phyloP scores from a whole-genome alignment of 805 yeast species.

The Zygosaccharomyces lentus region DNA sequence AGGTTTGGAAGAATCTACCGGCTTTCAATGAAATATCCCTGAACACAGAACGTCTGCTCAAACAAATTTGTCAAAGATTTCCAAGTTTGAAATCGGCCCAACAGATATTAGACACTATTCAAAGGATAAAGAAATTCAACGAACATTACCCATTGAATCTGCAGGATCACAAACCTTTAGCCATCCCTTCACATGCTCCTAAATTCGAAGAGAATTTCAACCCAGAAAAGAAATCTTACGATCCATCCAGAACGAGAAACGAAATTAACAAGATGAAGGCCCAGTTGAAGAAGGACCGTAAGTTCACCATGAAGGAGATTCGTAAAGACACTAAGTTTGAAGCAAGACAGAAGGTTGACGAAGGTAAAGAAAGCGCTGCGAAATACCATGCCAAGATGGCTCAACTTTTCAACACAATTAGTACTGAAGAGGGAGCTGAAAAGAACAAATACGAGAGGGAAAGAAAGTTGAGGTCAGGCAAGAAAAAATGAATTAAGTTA shows the following conservation, averaged over 20 bases:
- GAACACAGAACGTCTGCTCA: conserved; percentile 45
- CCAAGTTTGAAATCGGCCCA: conserved; percentile 33
- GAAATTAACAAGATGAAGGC: conserved; percentile 80
- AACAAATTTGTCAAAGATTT: conserved; percentile 39
- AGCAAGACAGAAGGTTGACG: conserved; percentile 77
- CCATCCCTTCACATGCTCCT: conserved; percentile 83
- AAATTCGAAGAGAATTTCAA: conserved; percentile 93
- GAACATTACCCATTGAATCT: conserved; percentile 68
- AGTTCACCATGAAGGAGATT: conserved; percentile 80
- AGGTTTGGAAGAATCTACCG: conserved; percentile 57
- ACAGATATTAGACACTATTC: conserved; percentile 41
- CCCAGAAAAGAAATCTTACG: conserved; percentile 91
- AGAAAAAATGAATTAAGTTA: conserved; percentile 25
- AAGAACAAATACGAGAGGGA: conserved; percentile 90
- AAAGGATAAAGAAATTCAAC: conserved; percentile 47
- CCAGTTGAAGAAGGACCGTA: conserved; percentile 87
- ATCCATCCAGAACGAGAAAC: conserved; percentile 72
- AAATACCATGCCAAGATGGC: conserved; percentile 91
- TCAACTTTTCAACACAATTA: conserved; percentile 75
- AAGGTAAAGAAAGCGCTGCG: conserved; percentile 67
- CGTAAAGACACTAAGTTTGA: conserved; percentile 84
- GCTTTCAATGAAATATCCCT: conserved; percentile 56
- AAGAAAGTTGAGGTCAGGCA: conserved; percentile 57
- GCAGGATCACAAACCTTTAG: conserved; percentile 79
- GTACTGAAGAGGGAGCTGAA: conserved; percentile 92